Evolutionary conservation across 2,329 filamentous ascomycete species (phyloP).

Genomic region (Mycosphaerelloides madeirae): DNA sequence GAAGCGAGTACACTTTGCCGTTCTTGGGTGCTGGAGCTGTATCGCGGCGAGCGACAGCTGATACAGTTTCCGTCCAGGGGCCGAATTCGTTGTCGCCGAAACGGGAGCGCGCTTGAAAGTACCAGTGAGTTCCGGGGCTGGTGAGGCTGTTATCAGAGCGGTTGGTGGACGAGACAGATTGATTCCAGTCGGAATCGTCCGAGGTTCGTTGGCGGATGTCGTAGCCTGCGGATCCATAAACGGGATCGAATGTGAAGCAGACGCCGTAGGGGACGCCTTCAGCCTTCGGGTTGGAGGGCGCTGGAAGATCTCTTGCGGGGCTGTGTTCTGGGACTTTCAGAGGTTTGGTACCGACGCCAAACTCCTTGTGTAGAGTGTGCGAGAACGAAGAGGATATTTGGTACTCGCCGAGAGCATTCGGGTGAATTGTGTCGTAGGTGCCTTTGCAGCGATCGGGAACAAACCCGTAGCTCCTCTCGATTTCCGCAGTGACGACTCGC

Average conservation of each 20-base stretch:
- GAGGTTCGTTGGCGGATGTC: conserved; percentile 8
- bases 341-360: conserved; percentile 5
- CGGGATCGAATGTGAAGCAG: conserved; percentile 11
- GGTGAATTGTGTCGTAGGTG: conserved; percentile 43
- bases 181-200: conserved; percentile 8
- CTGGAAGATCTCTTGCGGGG: conserved; percentile 8
- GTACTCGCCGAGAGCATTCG: conserved; percentile 39
- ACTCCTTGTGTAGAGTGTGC: conserved; percentile 23
- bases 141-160: conserved; percentile 15
- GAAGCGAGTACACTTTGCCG: conserved; percentile 6
- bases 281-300: conserved; percentile 7
- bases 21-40: conserved; percentile 14
- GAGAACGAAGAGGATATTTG: conserved; percentile 42
- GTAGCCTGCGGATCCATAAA: conserved; percentile 17
- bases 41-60: conserved; percentile 1
- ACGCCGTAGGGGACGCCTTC: conserved; percentile 12
- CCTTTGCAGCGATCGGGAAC: conserved; percentile 28
- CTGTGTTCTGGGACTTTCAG: conserved; percentile 10
- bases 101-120: conserved; percentile 13
- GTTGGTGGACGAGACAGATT: conserved; percentile 1
- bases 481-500: conserved; percentile 32
- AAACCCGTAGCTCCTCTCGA: conserved; percentile 27
- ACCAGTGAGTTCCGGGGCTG: conserved; percentile 9
- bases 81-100: conserved; percentile 7
- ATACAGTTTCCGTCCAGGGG: conserved; percentile 10